Evolutionary conservation across 1,284 basidiomycete species (phyloP), one percentile per base, ranked within the genome.

Genomic region (Fomitopsis palustris): DNA sequence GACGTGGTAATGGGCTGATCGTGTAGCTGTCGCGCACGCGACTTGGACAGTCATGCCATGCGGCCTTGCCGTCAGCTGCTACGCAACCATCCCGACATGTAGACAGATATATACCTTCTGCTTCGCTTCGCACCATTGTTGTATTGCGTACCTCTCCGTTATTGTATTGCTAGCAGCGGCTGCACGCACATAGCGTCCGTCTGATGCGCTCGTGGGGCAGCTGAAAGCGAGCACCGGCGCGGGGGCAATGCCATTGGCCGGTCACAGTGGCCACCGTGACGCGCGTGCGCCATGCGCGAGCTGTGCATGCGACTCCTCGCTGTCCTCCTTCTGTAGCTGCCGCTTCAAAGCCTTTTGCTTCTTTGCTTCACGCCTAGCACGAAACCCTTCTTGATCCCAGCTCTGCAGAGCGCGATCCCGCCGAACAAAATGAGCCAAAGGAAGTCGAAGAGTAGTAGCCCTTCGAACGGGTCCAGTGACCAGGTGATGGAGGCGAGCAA

Each of bases 401-500:
- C 31, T 23, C 52, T 37, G 19, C 35, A 45, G 4, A 35, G 19
- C n/a, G 23, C 41, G 41, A 3, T 16, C 25, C 16, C 38, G 39
- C 12, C 25, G 3, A 17, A 39, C 21, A 56, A 45, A 10, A 75
- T 77, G 74, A 74, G 64, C 62, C 66, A 75, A 67, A 65, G 75
- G 60, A 75, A 70, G 56, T 37, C 58, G 27, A 55, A 58, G 21
- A 64, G 62, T 17, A 35, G 62, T 17, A 35, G 58, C 4, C 51
- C 53, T 55, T 21, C 58, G 25, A 68, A 69, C 54, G 49, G 49
- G 31, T 21, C 49, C 19, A 37, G 19, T 31, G 64, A 56, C 27
- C 53, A 61, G 51, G 39, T 35, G 25, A 38, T 45, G 31, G 69
- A 72, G 23, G 70, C 74, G 53, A 73, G 71, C 68, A 83, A 84